These are phyloP conservation scores for Hypocreales sp. DNA, from an alignment of 2,329 filamentous ascomycete genomes.

Conservation along the genomic window DNA sequence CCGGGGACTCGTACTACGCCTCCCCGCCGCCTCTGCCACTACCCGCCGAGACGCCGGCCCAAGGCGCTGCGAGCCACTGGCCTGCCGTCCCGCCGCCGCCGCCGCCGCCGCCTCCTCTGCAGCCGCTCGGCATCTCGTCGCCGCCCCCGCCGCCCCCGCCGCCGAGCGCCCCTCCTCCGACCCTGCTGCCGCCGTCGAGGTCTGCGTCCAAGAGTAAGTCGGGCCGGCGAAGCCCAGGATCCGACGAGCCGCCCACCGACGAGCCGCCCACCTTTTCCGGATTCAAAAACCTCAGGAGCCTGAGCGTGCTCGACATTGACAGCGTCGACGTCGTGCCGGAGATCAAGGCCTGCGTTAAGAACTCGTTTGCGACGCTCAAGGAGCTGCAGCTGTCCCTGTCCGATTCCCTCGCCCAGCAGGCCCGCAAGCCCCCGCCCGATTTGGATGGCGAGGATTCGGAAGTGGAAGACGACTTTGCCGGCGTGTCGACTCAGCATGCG, in stretches of 20 bases:
- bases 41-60: constrained; percentile 7
- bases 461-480: constrained; percentile 38
- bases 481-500: constrained; percentile 18
- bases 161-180: constrained; percentile 10
- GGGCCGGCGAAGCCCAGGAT: constrained; percentile 13
- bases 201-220: constrained; percentile 18
- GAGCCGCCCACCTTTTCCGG: constrained; percentile 40
- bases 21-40: constrained; percentile 29
- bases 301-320: constrained; percentile 46
- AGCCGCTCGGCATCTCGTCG: constrained; percentile 4
- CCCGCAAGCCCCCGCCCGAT: constrained; percentile 20
- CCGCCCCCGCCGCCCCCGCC: constrained; percentile 7
- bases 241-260: constrained; percentile 33
- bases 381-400: constrained; percentile 45
- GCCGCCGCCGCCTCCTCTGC: constrained; percentile 6
- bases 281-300: constrained; percentile 36
- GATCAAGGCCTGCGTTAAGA: constrained; percentile 37
- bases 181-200: constrained; percentile 19
- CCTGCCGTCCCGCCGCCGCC: constrained; percentile 9
- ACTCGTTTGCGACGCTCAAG: constrained; percentile 37
- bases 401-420: constrained; percentile 26
- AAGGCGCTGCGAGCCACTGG: constrained; percentile 19
- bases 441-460: constrained; percentile 34
- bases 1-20: constrained; percentile 38
- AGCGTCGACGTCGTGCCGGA: constrained; percentile 38